Base-by-base conservation (phyloP, 2,329 filamentous ascomycete genomes). In the Colletotrichum destructivum region DNA sequence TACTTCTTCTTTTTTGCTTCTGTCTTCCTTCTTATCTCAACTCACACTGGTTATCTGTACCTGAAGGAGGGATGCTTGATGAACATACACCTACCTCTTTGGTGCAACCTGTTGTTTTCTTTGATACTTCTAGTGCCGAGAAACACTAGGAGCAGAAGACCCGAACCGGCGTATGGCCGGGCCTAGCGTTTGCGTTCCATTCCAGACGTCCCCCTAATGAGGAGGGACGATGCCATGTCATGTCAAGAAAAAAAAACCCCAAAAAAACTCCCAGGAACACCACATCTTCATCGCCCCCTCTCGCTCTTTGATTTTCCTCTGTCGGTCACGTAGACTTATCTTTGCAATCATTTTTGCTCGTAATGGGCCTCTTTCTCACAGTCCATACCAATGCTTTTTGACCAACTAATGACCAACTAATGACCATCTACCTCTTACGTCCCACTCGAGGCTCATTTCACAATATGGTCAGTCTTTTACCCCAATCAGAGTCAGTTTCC, bases 51-150 rank as follows among this genome's bases (percentile, higher is more conserved):
- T 18, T 55, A n/a, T 31, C 18, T 11, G 11, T n/a, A 35, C 51
- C 15, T 18, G 31, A 38, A 21, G 35, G 16, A n/a, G 51, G 49
- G 23, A 47, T 54, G 18, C 26, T 42, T 35, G 44, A 40, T 15
- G 40, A 15, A 23, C 16, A 7, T 46, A 26, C n/a, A 59, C 54
- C 60, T 47, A 60, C 40, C 9, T 38, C 35, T 11, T 38, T 42
- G 40, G 60, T 60, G 54, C 55, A 63, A 63, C 26, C 40, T 11
- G 26, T 26, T 21, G 31, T 59, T 69, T 52, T 44, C 52, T 69
- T 69, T 69, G 65, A 42, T 42, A 35, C 49, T 46, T 21, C 44
- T 31, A 26, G 13, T 38, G 51, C 59, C 31, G 52, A 63, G 46
- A 54, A 31, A 51, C 40, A 21, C n/a, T 26, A 56, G 23, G 21